Evolutionary conservation across 129 eudicot species (phyloP).

Genomic region (Tanacetum coccineum): DNA sequence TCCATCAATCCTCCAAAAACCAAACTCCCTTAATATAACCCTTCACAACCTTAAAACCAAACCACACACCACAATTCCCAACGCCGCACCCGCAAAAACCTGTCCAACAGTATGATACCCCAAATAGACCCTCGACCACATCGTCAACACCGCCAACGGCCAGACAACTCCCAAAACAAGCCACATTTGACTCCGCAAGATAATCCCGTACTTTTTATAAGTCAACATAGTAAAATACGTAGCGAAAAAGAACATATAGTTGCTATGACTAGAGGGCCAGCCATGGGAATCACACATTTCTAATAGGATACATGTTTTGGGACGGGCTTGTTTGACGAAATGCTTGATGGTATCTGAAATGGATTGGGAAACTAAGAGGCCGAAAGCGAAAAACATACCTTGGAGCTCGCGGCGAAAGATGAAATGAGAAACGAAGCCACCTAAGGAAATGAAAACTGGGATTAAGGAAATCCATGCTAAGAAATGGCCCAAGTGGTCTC

Average conservation of each 20-base stretch:
- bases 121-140: conserved; percentile 82
- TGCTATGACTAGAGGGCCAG: conserved; percentile 89
- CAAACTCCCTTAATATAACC: conserved; percentile 23
- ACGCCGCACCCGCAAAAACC: conserved; percentile 76
- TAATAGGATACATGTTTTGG: conserved; percentile 60
- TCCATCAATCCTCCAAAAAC: conserved; percentile 64
- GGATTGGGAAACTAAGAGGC: conserved; percentile 59
- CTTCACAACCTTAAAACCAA: conserved; percentile 84
- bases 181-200: conserved; percentile 45
- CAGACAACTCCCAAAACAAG: conserved; percentile 43
- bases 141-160: conserved; percentile 65
- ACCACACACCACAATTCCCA: conserved; percentile 52
- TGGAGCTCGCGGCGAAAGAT: conserved; percentile 87
- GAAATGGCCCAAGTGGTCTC: conserved; percentile 65
- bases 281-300: conserved; percentile 93
- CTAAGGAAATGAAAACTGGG: conserved; percentile 77
- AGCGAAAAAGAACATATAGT: conserved; percentile 89
- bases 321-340: conserved; percentile 65
- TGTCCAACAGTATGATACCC: conserved; percentile 86
- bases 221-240: conserved; percentile 60
- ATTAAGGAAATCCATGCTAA: conserved; percentile 83
- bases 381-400: conserved; percentile 69
- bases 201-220: conserved; percentile 32
- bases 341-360: conserved; percentile 62
- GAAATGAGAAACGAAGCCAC: conserved; percentile 79